Base-by-base conservation (phyloP, 2,329 filamentous ascomycete species). In the Alternaria arbusti region DNA sequence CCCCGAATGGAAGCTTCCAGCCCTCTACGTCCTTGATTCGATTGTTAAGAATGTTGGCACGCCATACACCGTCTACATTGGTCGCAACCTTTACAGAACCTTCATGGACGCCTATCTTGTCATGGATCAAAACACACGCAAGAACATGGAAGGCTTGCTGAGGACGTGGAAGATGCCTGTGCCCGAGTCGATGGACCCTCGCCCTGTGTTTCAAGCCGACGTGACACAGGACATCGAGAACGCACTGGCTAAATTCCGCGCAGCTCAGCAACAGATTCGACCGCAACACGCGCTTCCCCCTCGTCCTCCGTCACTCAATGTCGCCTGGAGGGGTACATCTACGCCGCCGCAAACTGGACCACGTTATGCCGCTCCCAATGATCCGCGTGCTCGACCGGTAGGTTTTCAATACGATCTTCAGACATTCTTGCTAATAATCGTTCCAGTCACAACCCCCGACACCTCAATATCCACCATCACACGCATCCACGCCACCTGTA, bases 11-110 rank as follows among this genome's bases (percentile, higher is more conserved):
- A 99, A 98, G 78, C 85, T 99, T 3, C 94, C 96, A 17, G 93
- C 96, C n/a, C 86, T 99, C 26, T 99, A 98, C 82, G 93, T 99
- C 69, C 90, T 99, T 76, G 96, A 99, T 82, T 98, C 95, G 15
- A 95, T 99, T 65, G 94, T 97, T 78, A 99, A 99, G 82, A 98
- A 99, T 84, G 94, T 99, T 66, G 96, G 96, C 65, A 97, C 95
- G 1, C 96, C 96, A 8, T 99, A 99, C 81, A 98, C 95, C 0
- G 86, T 98, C 12, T 98, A 97, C 80, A 91, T 99, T 69, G 93
- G 94, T 56, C 90, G 93, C 44, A 95, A 95, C 75, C 88, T 99
- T 43, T 98, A 95, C 81, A 88, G 90, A 72, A 98, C 93, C 5
- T 99, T 97, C 78, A 97, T 98, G 94, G 93, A 96, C 74, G 92